Base-by-base conservation (phyloP, 2,329 filamentous ascomycete species). In the Metarhizium anisopliae region DNA sequence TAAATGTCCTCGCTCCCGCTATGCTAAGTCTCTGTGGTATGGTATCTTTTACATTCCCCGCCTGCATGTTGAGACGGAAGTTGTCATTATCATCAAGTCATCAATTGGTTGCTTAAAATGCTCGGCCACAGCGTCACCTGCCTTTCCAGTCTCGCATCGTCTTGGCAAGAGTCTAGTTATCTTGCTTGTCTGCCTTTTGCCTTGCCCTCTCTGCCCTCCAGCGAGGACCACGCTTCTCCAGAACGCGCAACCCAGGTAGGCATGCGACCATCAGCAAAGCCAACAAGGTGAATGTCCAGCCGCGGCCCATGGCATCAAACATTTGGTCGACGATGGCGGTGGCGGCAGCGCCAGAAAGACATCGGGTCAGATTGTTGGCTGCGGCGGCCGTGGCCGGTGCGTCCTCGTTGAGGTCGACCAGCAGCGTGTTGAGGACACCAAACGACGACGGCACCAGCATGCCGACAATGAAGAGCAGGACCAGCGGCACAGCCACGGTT, bases 301-400 rank as follows among this genome's bases (percentile, higher is more conserved):
- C 84, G 32, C 76, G 66, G 4, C 84, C 84, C 70, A 86, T 77
- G 0, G 67, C 70, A 6, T 69, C 59, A 32, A 86, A 76, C 74
- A 87, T 81, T 53, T 75, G 70, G 53, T 83, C 76, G 43, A 87
- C 80, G 8, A 83, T 72, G 0, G 80, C 81, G 25, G 82, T 83
- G 3, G 77, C 78, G 1, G 72, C 77, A 0, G 84, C 85, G 29
- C 82, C 83, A 47, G 83, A 68, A 18, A 83, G 67, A 63, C 84
- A 87, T n/a, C 84, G 71, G 4, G 81, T 76, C 3, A 88, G 68
- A 59, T 87, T 87, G 59, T 84, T 84, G 0, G 83, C 80, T 0
- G 84, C 83, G 2, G 83, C 83, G 0, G 81, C 81, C 0, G 83
- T 85, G 0, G 82, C 82, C 0, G 83, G 82, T 1, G 79, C 77